Conservation (phyloP, 768 basidiomycete genomes). For the Russula sp. region DNA sequence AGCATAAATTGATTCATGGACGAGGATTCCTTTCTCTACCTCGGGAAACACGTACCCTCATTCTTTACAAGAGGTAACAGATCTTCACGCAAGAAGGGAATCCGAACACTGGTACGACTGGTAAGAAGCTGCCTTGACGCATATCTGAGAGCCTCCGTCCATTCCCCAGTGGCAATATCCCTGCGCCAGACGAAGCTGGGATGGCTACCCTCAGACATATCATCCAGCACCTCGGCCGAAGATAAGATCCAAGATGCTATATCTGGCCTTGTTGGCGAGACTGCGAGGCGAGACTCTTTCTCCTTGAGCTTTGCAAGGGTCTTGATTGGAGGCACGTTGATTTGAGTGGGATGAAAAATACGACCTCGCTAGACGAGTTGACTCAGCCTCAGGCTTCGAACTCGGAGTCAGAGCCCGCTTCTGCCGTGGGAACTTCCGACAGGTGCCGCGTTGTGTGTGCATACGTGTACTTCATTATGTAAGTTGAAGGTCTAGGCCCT, state of each 20-base stretch:
- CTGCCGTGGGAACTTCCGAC: neutral
- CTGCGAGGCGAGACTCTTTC: constrained; percentile 33
- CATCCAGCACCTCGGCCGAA: constrained; percentile 31
- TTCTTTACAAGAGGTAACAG: constrained; percentile 50
- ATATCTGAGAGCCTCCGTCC: constrained; percentile 48
- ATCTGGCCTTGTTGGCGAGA: constrained; percentile 37
- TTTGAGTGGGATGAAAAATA: neutral
- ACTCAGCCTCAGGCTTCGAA: neutral
- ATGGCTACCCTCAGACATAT: constrained; percentile 31
- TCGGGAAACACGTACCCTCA: constrained; percentile 42
- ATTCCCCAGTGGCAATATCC: constrained; percentile 48
- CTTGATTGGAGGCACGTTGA: constrained; percentile 34
- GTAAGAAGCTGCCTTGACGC: constrained; percentile 47
- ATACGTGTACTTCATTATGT: too few species aligned
- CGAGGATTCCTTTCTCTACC: neutral
- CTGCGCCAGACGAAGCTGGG: constrained; percentile 41
- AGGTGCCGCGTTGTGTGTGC: neutral
- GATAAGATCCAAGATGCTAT: constrained; percentile 59
- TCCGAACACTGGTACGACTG: constrained; percentile 47
- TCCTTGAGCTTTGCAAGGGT: constrained; percentile 46
- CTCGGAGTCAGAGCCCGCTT: neutral
- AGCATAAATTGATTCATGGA: constrained; percentile 4
- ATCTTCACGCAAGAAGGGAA: constrained; percentile 59
- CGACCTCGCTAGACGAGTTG: neutral
- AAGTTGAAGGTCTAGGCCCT: too few species aligned